Evolutionary conservation across 2,329 filamentous ascomycete species (phyloP), one percentile per base, ranked within the genome.

Genomic region (Bipolaris gigantea): DNA sequence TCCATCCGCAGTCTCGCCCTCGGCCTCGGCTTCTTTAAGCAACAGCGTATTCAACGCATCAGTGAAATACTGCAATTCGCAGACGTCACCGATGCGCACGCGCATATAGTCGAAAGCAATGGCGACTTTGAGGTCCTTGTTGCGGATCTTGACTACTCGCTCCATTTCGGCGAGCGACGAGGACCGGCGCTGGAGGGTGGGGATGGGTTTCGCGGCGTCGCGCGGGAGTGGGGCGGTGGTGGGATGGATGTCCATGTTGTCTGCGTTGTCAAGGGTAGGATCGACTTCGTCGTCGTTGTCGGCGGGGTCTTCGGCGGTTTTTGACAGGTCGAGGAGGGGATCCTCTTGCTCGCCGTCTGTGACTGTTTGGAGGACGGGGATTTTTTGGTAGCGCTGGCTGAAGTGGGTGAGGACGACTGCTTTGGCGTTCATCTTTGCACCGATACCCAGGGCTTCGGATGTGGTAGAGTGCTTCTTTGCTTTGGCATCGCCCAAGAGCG

Each of bases 381-480:
- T 79, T 75, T 93, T 93, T 66, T 90, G 88, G 74, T 99, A 99
- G 7, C 94, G 83, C 77, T 99, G 94, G 50, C 88, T 92, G 76
- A 99, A 99, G 73, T 99, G 94, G 7, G 94, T 99, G 44, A 99
- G 81, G 50, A 99, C 77, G 15, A 94, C 87, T 15, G 89, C 82
- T 60, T 87, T 84, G 0, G 92, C 94, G 25, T 83, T 75, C 94
- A 99, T 99, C 41, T 80, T 76, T 11, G 83, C 81, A 1, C 88
- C 93, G 3, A 97, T 83, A 40, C 80, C 81, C 3, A 99, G 82
- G 1, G 94, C 94, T 77, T 99, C 94, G 13, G 83, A 83, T 57
- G 92, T 90, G 8, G 94, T 99, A 35, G 84, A 90, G 78, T 99
- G 94, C 69, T 89, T 92, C 83, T 99, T 99, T 47, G 88, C 89